Conservation (phyloP, 495 filamentous ascomycete species). For the Aspergillus saccharolyticus region DNA sequence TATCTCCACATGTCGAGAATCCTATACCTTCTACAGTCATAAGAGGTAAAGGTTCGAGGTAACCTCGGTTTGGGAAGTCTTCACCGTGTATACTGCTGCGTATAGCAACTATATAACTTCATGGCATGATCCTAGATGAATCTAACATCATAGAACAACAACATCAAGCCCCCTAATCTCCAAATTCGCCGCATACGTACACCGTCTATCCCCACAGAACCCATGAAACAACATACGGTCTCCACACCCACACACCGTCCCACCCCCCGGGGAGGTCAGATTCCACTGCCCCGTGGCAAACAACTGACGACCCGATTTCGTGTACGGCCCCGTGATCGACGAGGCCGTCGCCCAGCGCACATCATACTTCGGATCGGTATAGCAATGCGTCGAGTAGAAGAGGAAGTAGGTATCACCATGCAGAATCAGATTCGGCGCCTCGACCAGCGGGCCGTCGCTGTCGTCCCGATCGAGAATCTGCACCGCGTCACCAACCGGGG, state of each 20-base stretch:
- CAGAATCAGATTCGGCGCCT: constrained; percentile 53
- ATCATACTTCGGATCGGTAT: constrained; percentile 46
- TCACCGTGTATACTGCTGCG: too few relatives aligned
- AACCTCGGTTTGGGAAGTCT: too few relatives aligned
- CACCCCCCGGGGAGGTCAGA: constrained; percentile 50
- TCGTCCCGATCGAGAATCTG: constrained; percentile 51
- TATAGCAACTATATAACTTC: too few relatives aligned
- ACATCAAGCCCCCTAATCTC: constrained; percentile 16
- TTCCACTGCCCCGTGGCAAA: constrained; percentile 36
- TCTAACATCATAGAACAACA: not conserved
- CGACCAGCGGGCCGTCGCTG: constrained; percentile 55
- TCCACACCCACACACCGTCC: constrained; percentile 38
- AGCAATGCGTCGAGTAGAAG: constrained; percentile 59
- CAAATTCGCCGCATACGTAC: constrained; percentile 36
- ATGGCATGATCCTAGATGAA: too few relatives aligned
- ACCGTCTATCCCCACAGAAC: constrained; percentile 38
- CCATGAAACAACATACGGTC: constrained; percentile 50
- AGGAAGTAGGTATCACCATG: constrained; percentile 48
- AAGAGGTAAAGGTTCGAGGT: too few relatives aligned
- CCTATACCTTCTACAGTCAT: too few relatives aligned
- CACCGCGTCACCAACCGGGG: constrained; percentile 44
- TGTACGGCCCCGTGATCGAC: constrained; percentile 45
- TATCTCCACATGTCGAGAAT: too few relatives aligned
- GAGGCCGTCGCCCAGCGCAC: constrained; percentile 49
- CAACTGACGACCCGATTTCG: constrained; percentile 32